Conservation (phyloP, 768 basidiomycete species). For the Erythrobasidium yunnanense region DNA sequence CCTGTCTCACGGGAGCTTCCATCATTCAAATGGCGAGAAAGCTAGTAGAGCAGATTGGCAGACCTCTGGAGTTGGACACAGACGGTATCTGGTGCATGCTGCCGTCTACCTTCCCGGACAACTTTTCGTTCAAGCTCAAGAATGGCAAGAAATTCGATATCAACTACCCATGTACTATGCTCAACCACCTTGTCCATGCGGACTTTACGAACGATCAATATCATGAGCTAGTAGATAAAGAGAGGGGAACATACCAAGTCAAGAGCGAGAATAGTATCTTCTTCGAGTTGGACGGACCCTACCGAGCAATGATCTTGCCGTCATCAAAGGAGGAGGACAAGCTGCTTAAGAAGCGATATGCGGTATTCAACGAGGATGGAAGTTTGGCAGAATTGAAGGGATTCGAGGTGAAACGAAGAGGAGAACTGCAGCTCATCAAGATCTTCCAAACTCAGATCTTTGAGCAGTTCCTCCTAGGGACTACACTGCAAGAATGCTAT, state of each 20-base stretch:
- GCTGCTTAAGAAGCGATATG: conserved; percentile 93
- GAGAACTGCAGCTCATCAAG: conserved; percentile 96
- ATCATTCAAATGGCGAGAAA: conserved; percentile 99
- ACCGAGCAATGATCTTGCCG: conserved; percentile 96
- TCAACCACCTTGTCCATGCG: conserved; percentile 92
- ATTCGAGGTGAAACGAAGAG: conserved; percentile 95
- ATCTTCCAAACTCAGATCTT: conserved; percentile 98
- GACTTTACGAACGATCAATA: conserved; percentile 97
- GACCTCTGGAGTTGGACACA: conserved; percentile 92
- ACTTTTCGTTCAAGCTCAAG: conserved; percentile 84
- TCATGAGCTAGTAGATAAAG: conserved; percentile 68
- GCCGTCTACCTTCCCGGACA: conserved; percentile 87
- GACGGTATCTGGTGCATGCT: conserved; percentile 99
- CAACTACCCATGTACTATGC: conserved; percentile 98
- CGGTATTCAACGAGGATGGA: conserved; percentile 96
- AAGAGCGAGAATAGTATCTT: conserved; percentile 98
- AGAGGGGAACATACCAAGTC: conserved; percentile 69
- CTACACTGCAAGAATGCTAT: conserved; percentile 90
- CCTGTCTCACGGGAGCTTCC: conserved; percentile 89
- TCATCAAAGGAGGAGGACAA: conserved; percentile 99
- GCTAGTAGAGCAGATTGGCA: conserved; percentile 91
- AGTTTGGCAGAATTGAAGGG: conserved; percentile 96
- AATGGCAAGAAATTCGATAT: conserved; percentile 77
- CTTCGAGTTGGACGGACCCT: conserved; percentile 97
- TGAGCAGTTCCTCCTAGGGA: conserved; percentile 87